These are phyloP conservation scores for Metschnikowia koreensis DNA, from an alignment of 805 yeast species.

Conservation along the genomic window DNA sequence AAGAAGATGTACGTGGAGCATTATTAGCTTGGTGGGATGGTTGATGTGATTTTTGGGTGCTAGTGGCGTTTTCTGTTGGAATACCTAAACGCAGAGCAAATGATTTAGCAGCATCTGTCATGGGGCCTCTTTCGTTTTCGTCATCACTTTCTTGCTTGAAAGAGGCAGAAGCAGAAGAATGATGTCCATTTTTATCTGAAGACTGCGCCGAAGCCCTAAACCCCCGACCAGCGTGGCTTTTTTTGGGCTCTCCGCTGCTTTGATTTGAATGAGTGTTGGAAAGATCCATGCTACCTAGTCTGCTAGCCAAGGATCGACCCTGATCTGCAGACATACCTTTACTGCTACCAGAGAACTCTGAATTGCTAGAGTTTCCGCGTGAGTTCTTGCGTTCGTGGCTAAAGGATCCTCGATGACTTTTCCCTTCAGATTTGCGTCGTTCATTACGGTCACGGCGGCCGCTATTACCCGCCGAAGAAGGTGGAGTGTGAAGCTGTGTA, in stretches of 20 bases:
- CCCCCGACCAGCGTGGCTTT: constrained; percentile 7
- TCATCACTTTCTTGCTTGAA: not conserved
- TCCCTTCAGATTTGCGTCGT: constrained; percentile 2
- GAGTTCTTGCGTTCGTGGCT: not conserved
- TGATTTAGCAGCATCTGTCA: constrained; percentile 32
- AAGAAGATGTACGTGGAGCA: not conserved
- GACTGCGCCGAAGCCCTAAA: not conserved
- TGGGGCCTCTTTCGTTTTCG: constrained; percentile 2
- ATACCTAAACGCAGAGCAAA: constrained; percentile 32
- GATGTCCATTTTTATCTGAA: not conserved
- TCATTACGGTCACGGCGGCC: not conserved
- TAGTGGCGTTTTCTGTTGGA: constrained; percentile 1
- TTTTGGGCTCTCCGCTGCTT: constrained; percentile 1
- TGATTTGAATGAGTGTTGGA: not conserved
- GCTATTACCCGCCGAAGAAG: constrained; percentile 4
- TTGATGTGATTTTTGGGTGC: not conserved
- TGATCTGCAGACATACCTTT: not conserved
- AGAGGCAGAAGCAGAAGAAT: not conserved
- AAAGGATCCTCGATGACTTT: not conserved
- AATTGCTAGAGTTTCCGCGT: not conserved
- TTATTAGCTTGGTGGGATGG: not conserved
- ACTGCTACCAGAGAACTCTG: not conserved
- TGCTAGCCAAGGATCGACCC: not conserved
- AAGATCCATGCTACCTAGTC: constrained; percentile 1
- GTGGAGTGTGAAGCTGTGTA: constrained; percentile 5